A percentile compares a stretch with the other conserved stretches of the same genome.
These are phyloP conservation scores for Halophytophthora batemanensis DNA, from an alignment of 352 stramenopile species.

Conservation along the genomic window DNA sequence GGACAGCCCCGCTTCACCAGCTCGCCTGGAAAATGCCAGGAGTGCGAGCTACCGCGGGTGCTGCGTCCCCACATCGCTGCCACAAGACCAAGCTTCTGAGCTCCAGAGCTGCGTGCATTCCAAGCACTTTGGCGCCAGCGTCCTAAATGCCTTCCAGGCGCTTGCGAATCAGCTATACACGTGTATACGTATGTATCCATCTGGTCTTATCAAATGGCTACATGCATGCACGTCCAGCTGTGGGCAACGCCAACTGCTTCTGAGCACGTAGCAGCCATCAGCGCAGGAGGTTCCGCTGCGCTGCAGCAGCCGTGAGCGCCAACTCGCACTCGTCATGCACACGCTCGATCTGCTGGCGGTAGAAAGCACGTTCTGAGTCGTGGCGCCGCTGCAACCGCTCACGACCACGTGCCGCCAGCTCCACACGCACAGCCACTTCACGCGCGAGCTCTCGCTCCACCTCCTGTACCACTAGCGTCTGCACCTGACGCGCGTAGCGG, in stretches of 20 bases:
- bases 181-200: too few relatives aligned
- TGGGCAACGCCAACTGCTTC: not conserved
- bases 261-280: constrained; percentile 16
- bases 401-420: constrained; percentile 35
- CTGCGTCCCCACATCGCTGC: too few relatives aligned
- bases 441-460: constrained; percentile 60
- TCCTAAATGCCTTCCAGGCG: too few relatives aligned
- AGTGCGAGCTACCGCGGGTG: too few relatives aligned
- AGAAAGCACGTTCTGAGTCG: constrained; percentile 46
- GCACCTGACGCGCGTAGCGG: constrained; percentile 51
- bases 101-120: too few relatives aligned
- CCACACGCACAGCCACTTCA: constrained; percentile 48
- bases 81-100: too few relatives aligned
- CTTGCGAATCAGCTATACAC: too few relatives aligned
- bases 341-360: constrained; percentile 59
- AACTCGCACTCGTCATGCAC: constrained; percentile 65
- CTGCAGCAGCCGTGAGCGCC: constrained; percentile 54
- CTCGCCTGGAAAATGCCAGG: too few relatives aligned
- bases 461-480: constrained; percentile 53
- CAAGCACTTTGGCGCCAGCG: too few relatives aligned
- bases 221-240: not conserved
- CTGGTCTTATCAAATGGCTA: not conserved
- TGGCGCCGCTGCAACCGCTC: constrained; percentile 53
- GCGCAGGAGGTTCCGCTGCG: constrained; percentile 70
- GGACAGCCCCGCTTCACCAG: too few relatives aligned